A percentile compares a stretch with the other conserved stretches of the same genome.
Evolutionary conservation across 2,329 filamentous ascomycete species (phyloP).

Genomic region (Davidsoniella neocaledoniae): DNA sequence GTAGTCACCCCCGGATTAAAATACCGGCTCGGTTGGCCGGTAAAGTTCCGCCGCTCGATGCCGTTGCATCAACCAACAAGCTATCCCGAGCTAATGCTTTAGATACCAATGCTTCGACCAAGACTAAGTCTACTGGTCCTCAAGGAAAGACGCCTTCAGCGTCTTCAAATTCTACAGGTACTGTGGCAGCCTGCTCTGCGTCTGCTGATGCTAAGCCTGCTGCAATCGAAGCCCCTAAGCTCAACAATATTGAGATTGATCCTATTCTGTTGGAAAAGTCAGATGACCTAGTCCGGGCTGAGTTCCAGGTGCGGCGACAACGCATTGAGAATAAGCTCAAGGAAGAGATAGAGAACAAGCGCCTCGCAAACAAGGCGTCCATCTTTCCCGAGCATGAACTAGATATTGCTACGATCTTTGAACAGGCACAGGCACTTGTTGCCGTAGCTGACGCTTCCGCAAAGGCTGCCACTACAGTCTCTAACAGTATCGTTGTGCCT

Average conservation of each 20-base stretch:
- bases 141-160: background rate
- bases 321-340: conserved; percentile 61
- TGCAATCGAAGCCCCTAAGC: conserved; percentile 20
- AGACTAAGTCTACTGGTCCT: background rate
- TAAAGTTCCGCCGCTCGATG: conserved; percentile 11
- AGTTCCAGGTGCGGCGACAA: conserved; percentile 63
- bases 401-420: conserved; percentile 56
- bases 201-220: background rate
- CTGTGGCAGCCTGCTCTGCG: background rate
- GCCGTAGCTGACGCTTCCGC: conserved; percentile 21
- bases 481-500: conserved; percentile 23
- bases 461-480: conserved; percentile 27
- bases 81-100: background rate
- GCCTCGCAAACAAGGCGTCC: conserved; percentile 29
- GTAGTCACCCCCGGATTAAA: conserved; percentile 51
- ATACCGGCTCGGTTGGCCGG: conserved; percentile 26
- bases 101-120: background rate
- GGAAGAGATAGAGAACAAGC: conserved; percentile 50
- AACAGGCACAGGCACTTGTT: conserved; percentile 53
- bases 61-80: conserved; percentile 12
- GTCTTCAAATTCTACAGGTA: background rate
- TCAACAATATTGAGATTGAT: conserved; percentile 50
- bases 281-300: conserved; percentile 65
- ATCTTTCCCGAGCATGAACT: conserved; percentile 26
- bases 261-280: conserved; percentile 77